phyloP scores from a whole-genome alignment of 192 early-diverging fungal genomes.

The Entomortierella beljakovae region DNA sequence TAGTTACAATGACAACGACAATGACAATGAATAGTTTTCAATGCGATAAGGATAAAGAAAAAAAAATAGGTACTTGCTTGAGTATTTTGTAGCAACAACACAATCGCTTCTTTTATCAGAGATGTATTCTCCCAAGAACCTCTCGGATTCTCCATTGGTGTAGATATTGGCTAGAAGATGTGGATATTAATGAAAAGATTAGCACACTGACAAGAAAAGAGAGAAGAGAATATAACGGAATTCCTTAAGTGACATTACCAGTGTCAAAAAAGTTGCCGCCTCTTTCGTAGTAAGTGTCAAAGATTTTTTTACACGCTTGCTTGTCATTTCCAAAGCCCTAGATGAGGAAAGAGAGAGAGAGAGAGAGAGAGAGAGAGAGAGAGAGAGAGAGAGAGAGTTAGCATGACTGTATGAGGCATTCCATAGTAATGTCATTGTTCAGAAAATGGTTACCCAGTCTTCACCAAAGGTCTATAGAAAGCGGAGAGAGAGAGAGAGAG shows the following conservation, averaged over 20 bases:
- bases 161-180: constrained; percentile 70
- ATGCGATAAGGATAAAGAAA: no score
- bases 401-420: neutral
- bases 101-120: constrained; percentile 63
- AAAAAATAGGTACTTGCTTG: constrained; percentile 31
- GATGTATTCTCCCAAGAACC: constrained; percentile 67
- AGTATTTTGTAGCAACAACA: constrained; percentile 69
- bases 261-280: constrained; percentile 65
- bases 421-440: no score
- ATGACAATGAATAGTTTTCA: no score
- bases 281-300: constrained; percentile 59
- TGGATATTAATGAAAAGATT: no score
- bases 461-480: constrained; percentile 54
- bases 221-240: neutral
- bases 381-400: no score
- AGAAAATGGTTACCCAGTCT: constrained; percentile 33
- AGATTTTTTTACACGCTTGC: constrained; percentile 55
- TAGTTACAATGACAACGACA: no score
- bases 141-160: constrained; percentile 65
- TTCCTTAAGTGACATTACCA: constrained; percentile 12
- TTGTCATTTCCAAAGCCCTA: constrained; percentile 58
- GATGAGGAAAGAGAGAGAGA: neutral
- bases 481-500: neutral
- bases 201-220: neutral
- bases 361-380: no score